Base-by-base conservation (phyloP, 2,329 filamentous ascomycete genomes). In the Teratosphaeria pseudoeucalypti region DNA sequence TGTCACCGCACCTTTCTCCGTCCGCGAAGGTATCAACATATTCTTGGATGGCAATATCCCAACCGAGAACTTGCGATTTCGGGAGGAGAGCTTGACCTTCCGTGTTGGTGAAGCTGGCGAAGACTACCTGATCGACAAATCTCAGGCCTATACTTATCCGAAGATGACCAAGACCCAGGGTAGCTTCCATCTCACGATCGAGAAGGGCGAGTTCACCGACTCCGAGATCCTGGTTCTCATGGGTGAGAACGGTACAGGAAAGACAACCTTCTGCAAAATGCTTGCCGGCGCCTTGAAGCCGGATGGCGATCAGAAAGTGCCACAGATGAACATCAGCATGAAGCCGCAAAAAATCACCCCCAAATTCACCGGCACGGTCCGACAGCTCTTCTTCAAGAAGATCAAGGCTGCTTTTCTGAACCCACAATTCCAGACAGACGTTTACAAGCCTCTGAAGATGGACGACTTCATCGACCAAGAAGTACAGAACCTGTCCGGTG, bases 161-260 rank as follows among this genome's bases (percentile, higher is more conserved):
- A 78, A 78, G 57, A 96, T 99, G 91, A 82, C 90, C 75, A 97
- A 97, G 83, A 94, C 89, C 0, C 81, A 97, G 43, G 94, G 92
- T 62, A 83, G 82, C 74, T 99, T 99, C 83, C 85, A 88, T 69
- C 84, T 99, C 56, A 82, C 77, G 60, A 86, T 99, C 65, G 88
- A 97, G 54, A 60, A 83, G 27, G 94, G 95, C 67, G 81, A 87
- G 62, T 99, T 99, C 74, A 97, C 94, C 23, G 92, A 99, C 75
- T 99, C 94, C 0, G 94, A 99, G 74, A 99, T 99, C 68, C 85
- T 99, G 60, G 94, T 99, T 76, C 95, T 99, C 90, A 97, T 99
- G 94, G 94, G 94, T 67, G 92, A 97, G 80, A 99, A 99, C 78
- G 94, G 94, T 78, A 99, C 95, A 39, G 95, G 95, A 75, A 96